Evolutionary conservation across 805 yeast species (phyloP), one percentile per base, ranked within the genome.

Genomic region (Candida corydali): DNA sequence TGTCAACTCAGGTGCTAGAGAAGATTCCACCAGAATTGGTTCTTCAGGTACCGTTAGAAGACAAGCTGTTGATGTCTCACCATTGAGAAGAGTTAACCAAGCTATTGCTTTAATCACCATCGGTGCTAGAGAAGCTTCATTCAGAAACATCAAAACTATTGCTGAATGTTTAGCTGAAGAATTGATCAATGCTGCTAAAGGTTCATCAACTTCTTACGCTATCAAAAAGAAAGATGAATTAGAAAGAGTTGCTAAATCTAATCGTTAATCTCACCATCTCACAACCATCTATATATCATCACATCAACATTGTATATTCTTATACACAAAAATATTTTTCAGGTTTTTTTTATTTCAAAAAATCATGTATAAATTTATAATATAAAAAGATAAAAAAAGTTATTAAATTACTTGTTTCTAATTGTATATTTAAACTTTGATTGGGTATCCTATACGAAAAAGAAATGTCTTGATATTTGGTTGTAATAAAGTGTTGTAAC

Each of bases 141-240:
- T 93, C 97, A 93, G 98, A 84, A 93, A 93, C 89, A 79, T 93
- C 79, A 93, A 94, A 87, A 88, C 98, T 72, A 93, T 93, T 74
- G 95, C 98, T 69, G 99, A 93, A 79, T 93, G 98, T 78, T 86
- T 93, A 71, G 98, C 99, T 69, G 99, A 93, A 81, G 99, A 93
- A 82, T 86, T 93, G 74, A 94, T 93, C 75, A 93, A 93, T 82
- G 99, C 99, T 65, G 98, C 95, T 68, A 93, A 93, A 84, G 98
- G 98, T 76, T 93, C 98, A 64, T 89, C 99, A 57, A 94, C 97
- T 73, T 93, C 98, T 67, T 94, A 89, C 74, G 98, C 98, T 63
- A 94, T 93, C 80, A 93, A 93, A 94, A 93, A 93, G 98, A 93
- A 93, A 95, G 99, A 93, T 75, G 99, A 93, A 83, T 86, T 93